Evolutionary conservation across 2,329 filamentous ascomycete genomes (phyloP), one percentile per base, ranked within the genome.

Genomic region (Mycogone perniciosa): DNA sequence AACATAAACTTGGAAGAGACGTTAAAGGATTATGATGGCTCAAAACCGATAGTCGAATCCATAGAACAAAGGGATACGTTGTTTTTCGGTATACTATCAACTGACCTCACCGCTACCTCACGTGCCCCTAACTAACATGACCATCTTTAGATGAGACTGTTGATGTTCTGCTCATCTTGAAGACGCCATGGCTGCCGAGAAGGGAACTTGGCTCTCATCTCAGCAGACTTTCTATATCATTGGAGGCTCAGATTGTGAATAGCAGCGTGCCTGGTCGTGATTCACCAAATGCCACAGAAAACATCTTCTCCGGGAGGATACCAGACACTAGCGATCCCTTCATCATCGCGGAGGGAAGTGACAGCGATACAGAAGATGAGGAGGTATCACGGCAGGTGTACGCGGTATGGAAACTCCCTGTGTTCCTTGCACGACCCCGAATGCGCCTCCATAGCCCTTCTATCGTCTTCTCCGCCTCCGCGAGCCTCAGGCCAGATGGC

Each of bases 61-160:
- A 75, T 89, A 60, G 70, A 79, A 40, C 77, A 81, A 59, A 76
- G 86, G 57, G 76, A 85, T 37, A 76, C 77, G 49, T 71, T 91
- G 37, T 86, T 88, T 63, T 89, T 90, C 62, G 87, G 87, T 89
- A 73, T 58, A 79, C 6, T 67, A 49, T 44, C 20, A n/a, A 60
- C 7, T 40, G 10, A 34, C 26, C 40, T 38, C 38, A 30, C 35
- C 10, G 42, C 50, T 27, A 31, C 44, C 45, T 57, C 61, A 72
- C 70, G 78, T 67, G n/a, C 27, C 44, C 20, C 20, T 52, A 37
- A 37, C 61, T 62, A 26, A 62, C 53, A 38, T 38, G 40, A 11
- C 33, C 4, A 77, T 71, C 62, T 63, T 52, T 70, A 90, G 87
- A 91, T 77, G 87, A 91, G 72, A 81, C 81, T 29, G 76, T 87